Evolutionary conservation across 768 basidiomycete species (phyloP), one percentile per base, ranked within the genome.

Genomic region (Jaapia argillacea): DNA sequence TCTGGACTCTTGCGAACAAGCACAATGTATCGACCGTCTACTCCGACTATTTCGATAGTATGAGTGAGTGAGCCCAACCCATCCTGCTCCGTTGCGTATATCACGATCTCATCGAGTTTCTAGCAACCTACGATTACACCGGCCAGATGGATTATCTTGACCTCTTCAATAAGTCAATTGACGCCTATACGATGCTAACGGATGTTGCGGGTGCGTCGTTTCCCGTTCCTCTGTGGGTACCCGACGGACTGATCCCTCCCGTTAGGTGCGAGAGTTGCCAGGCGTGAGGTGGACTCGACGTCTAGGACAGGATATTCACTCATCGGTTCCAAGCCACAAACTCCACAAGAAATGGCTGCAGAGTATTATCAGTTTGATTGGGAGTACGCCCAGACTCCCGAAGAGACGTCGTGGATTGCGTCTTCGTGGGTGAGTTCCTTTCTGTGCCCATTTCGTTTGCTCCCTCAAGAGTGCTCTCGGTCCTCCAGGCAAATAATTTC

Each of bases 401-500:
- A 79, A 24, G 69, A 79, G 54, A 75, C 72, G 0, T 81, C 79
- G 1, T 73, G 72, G 65, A 61, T 82, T 18, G 77, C 77, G n/a
- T 70, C 76, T 4, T 68, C 78, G 18, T 77, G 77, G 79, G 81
- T 79, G 58, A 58, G 51, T 36, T 46, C 45, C 27, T 12, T 42
- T 43, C 47, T 41, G n/a, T 45, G 36, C 33, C 14, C 37, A 43
- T 54, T 52, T 16, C 28, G 16, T 33, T 16, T 16, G 28, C 28
- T 33, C 10, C 28, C 10, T 10, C 28, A 10, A 33, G 10, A 53
- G 54, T 48, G 47, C 44, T 47, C 48, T 55, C 48, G 51, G 46
- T n/a, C n/a, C n/a, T n/a, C 10, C 28, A 79, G 78, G 74, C 71
- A 40, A 77, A 80, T 51, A 83, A 83, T 53, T 77, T 72, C 50